These are phyloP conservation scores for Platanthera guangdongensis DNA, from an alignment of 106 monocot species.

Conservation along the genomic window DNA sequence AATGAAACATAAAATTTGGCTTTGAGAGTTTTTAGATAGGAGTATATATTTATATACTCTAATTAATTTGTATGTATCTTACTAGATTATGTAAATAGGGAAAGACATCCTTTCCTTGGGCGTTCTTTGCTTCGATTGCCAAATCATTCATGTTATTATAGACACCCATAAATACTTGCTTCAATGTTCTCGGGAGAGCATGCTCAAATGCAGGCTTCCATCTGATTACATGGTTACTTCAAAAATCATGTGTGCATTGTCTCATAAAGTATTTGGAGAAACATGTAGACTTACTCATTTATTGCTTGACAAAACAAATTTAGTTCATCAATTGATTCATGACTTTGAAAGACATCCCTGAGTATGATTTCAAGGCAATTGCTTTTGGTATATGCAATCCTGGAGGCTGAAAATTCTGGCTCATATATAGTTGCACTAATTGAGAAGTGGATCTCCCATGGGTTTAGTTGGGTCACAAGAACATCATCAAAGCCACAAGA, in stretches of 20 bases:
- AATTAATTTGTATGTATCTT: neutral
- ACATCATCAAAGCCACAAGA: conserved; percentile 10
- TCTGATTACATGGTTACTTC: conserved; percentile 8
- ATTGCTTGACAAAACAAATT: conserved; percentile 16
- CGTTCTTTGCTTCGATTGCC: conserved; percentile 16
- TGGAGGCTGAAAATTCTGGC: conserved; percentile 10
- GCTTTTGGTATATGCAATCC: conserved; percentile 28
- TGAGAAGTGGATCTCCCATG: conserved; percentile 22
- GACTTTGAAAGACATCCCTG: conserved; percentile 17
- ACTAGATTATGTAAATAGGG: conserved; percentile 26
- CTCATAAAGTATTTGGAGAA: too few species aligned
- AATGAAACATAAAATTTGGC: neutral
- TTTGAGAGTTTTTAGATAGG: neutral
- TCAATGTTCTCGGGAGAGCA: neutral
- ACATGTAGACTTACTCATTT: conserved; percentile 9
- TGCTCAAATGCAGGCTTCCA: conserved; percentile 17
- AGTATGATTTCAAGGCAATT: conserved; percentile 25
- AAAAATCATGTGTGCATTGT: too few species aligned
- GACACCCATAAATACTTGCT: conserved; percentile 8
- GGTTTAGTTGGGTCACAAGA: conserved; percentile 5
- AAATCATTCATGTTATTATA: conserved; percentile 23
- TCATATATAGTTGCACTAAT: conserved; percentile 29
- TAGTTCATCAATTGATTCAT: conserved; percentile 19
- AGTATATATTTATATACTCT: neutral
- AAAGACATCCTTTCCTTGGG: conserved; percentile 24